phyloP scores from a whole-genome alignment of 176 grass and related monocot genomes.

The Cymbopogon citratus region DNA sequence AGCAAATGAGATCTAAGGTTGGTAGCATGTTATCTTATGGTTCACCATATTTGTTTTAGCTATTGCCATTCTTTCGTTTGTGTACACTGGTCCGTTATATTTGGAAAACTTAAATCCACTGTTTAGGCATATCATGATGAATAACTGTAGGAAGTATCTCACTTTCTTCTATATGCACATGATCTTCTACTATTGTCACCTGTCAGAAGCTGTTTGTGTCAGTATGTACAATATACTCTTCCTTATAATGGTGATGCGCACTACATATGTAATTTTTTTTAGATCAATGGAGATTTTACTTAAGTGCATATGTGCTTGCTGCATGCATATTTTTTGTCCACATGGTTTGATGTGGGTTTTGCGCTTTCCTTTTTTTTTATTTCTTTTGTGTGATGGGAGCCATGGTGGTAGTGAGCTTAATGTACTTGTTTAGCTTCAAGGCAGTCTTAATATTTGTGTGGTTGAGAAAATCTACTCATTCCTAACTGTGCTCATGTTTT shows the following conservation, averaged over 20 bases:
- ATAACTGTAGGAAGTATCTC: background rate
- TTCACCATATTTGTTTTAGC: constrained; percentile 17
- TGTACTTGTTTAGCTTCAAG: background rate
- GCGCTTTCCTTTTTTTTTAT: background rate
- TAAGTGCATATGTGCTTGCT: background rate
- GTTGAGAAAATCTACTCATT: background rate
- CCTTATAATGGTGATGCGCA: background rate
- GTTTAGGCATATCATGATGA: background rate
- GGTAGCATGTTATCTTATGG: constrained; percentile 7
- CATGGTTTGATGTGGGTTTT: background rate
- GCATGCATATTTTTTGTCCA: background rate
- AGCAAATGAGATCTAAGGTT: constrained; percentile 90
- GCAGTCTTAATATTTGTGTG: background rate
- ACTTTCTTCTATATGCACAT: background rate
- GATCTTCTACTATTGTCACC: constrained; percentile 10
- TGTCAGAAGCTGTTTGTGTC: background rate
- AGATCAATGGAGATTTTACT: background rate
- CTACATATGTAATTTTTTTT: background rate
- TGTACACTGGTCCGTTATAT: background rate
- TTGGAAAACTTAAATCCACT: background rate
- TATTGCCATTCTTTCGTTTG: background rate
- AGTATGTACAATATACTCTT: background rate
- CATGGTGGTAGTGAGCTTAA: background rate
- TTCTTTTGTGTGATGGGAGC: background rate
- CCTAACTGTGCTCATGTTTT: constrained; percentile 24